Evolutionary conservation across 139 green algal species (phyloP), one percentile per base, ranked within the genome.

Genomic region (Limnomonas spitsbergensis): DNA sequence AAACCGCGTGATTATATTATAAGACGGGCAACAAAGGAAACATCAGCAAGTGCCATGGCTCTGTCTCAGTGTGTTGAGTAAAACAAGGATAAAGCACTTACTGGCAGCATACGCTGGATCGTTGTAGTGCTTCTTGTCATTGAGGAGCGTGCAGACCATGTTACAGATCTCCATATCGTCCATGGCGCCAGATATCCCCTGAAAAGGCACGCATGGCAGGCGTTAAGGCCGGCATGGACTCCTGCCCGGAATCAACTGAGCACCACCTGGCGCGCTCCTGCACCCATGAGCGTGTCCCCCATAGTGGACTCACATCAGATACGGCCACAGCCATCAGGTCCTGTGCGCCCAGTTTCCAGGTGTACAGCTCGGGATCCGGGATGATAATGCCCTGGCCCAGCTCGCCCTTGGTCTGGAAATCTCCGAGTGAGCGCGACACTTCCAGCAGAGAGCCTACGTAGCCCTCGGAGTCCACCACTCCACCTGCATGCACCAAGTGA

Each of bases 341-440:
- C 53, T 77, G 34, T 3, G 52, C 24, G 2, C 40, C 52, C 67
- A 82, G 77, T 32, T 20, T 39, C 31, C 40, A 36, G 1, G 69
- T 73, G 68, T 82, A 73, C 2, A 82, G 47, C 69, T 82, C 77
- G 38, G 77, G 77, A 9, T 72, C 53, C 7, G 36, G 32, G 29
- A 82, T 56, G 32, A 82, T 71, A 4, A 82, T 38, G 9, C 37
- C 38, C n/a, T 38, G 35, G 26, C 77, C 77, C 42, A 77, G 40
- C 69, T 73, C 77, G 53, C 7, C 9, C 68, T 74, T 74, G 14
- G 35, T 53, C 77, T 38, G 53, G 52, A 82, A 82, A 35, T 82
- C 77, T 1, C 77, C 77, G 4, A 82, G 75, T 34, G 77, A 82
- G 52, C 77, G 68, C 20, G 69, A 82, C n/a, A 82, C 69, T 24